A percentile compares a stretch with the other conserved stretches of the same genome.
phyloP scores from a whole-genome alignment of 2,329 filamentous ascomycete genomes.

The Graphiopsis chlorocephala region DNA sequence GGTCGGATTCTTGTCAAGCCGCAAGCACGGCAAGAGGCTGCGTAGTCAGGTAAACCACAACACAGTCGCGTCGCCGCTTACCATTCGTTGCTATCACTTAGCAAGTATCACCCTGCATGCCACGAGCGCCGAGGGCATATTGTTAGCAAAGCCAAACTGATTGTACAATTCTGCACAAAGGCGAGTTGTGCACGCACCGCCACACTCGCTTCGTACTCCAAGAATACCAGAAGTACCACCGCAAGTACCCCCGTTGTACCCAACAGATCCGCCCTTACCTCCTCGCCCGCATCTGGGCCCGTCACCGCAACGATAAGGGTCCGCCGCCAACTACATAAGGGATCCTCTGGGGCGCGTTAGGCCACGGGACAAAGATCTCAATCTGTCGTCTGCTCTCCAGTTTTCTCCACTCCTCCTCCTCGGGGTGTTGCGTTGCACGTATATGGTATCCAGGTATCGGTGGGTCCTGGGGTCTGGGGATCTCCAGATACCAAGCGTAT shows the following conservation, averaged over 20 bases:
- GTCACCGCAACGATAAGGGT: constrained; percentile 16
- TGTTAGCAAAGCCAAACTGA: background rate
- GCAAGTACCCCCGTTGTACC: constrained; percentile 25
- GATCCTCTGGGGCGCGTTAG: constrained; percentile 13
- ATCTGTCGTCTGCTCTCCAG: constrained; percentile 10
- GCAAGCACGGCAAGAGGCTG: background rate
- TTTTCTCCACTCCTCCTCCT: constrained; percentile 13
- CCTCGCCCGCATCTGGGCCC: constrained; percentile 12
- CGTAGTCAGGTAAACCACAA: background rate
- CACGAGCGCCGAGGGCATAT: background rate
- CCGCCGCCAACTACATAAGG: constrained; percentile 9
- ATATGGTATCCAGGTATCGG: constrained; percentile 7
- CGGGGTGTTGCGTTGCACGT: background rate
- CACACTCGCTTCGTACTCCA: constrained; percentile 7
- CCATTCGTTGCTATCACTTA: background rate
- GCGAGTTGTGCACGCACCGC: constrained; percentile 12
- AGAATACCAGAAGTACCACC: constrained; percentile 20
- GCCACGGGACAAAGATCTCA: constrained; percentile 3
- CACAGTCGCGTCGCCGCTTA: background rate
- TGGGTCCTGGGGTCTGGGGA: constrained; percentile 11
- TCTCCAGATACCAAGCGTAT: constrained; percentile 12
- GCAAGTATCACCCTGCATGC: constrained; percentile 1
- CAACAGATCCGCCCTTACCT: constrained; percentile 19
- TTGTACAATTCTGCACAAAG: background rate
- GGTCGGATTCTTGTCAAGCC: background rate